Percentiles rank a stretch among this genome's conserved stretches.
Conservation (phyloP, 2,329 filamentous ascomycete genomes). For the Fonsecaea erecta region DNA sequence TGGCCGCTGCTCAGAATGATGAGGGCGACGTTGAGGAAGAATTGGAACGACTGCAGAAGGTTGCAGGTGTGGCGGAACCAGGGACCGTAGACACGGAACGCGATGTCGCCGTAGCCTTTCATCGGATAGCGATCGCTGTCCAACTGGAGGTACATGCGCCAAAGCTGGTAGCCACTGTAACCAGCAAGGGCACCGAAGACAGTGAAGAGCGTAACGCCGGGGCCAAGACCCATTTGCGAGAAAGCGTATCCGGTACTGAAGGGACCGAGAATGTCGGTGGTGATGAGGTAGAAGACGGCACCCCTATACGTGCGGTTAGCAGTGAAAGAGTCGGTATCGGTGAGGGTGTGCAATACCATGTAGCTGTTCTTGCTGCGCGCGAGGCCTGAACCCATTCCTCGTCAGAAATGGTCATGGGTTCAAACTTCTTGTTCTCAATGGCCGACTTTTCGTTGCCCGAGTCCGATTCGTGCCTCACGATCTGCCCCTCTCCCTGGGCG, state of each 20-base stretch:
- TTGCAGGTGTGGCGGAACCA: constrained; percentile 47
- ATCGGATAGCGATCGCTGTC: constrained; percentile 50
- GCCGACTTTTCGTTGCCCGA: constrained; percentile 28
- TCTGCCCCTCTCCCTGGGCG: constrained; percentile 24
- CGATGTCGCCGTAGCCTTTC: constrained; percentile 49
- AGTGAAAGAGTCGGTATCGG: not conserved
- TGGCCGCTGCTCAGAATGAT: constrained; percentile 61
- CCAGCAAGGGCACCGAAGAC: constrained; percentile 40
- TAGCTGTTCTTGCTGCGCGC: constrained; percentile 53
- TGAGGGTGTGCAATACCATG: constrained; percentile 39
- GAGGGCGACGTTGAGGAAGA: constrained; percentile 58
- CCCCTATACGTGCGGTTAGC: constrained; percentile 21
- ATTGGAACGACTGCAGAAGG: constrained; percentile 47
- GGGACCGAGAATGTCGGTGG: constrained; percentile 46
- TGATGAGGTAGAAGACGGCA: constrained; percentile 46
- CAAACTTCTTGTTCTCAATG: constrained; percentile 33
- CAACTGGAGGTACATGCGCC: constrained; percentile 48
- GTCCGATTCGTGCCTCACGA: constrained; percentile 19
- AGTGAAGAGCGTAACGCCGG: constrained; percentile 38
- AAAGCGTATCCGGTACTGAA: constrained; percentile 38
- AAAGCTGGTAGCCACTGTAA: constrained; percentile 47
- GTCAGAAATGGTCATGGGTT: constrained; percentile 42
- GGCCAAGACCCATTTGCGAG: constrained; percentile 29
- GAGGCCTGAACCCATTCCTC: constrained; percentile 56
- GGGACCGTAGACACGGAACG: constrained; percentile 46